Evolutionary conservation across 345 rosid genomes (phyloP).

Genomic region (Eucalyptus marginata): DNA sequence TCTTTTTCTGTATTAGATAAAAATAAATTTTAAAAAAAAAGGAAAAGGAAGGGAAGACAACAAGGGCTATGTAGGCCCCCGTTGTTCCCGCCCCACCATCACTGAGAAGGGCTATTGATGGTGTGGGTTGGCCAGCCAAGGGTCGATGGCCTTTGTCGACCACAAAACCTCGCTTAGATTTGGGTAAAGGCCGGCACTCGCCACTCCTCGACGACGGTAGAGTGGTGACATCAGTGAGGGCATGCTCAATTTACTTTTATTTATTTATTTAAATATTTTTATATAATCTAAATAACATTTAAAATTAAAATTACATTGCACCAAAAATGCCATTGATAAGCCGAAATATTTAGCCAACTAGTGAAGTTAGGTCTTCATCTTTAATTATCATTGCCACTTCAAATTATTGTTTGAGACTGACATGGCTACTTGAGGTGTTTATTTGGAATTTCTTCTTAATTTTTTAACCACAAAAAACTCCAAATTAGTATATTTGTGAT

Average conservation of each 20-base stretch:
- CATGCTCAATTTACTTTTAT: too few relatives aligned
- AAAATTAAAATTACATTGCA: too few relatives aligned
- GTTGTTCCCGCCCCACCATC: rapidly evolving
- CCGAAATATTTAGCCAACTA: rapidly evolving
- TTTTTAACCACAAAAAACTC: rapidly evolving
- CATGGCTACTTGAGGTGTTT: too few relatives aligned
- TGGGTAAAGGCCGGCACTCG: rapidly evolving
- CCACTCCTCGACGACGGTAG: rapidly evolving
- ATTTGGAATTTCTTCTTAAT: too few relatives aligned
- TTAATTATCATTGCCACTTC: rapidly evolving
- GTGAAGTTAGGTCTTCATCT: too few relatives aligned
- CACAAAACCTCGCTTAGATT: rapidly evolving
- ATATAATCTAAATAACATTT: too few relatives aligned
- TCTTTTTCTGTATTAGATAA: rapidly evolving
- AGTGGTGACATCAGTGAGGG: rapidly evolving
- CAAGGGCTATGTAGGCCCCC: rapidly evolving
- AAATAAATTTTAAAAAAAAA: too few relatives aligned
- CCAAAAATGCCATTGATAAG: too few relatives aligned
- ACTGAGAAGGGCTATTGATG: rapidly evolving
- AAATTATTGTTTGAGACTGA: rapidly evolving
- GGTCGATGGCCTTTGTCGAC: rapidly evolving
- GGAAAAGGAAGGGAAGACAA: rapidly evolving
- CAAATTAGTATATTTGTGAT: rapidly evolving
- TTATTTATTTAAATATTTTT: too few relatives aligned
- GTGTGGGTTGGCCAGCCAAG: rapidly evolving